Conservation (phyloP, 2,329 filamentous ascomycete genomes). For the Hypoxylon sp. region DNA sequence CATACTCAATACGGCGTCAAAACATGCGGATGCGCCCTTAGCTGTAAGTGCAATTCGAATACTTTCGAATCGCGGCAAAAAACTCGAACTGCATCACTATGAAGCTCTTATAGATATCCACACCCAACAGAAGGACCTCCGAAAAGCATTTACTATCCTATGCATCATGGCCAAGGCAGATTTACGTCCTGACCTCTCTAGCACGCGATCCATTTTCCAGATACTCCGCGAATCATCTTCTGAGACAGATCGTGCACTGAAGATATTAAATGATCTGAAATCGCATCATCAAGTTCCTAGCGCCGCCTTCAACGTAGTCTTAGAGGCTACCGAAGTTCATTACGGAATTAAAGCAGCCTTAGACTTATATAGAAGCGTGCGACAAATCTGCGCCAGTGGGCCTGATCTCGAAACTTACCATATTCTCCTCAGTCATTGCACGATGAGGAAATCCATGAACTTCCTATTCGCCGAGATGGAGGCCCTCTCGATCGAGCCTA, state of each 20-base stretch:
- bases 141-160: constrained; percentile 77
- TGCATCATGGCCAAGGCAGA: constrained; percentile 80
- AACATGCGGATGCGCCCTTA: constrained; percentile 75
- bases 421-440: constrained; percentile 55
- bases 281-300: constrained; percentile 55
- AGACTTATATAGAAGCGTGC: constrained; percentile 58
- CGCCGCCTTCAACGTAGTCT: constrained; percentile 60
- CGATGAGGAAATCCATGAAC: constrained; percentile 50
- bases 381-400: constrained; percentile 55
- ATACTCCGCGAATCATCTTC: constrained; percentile 65
- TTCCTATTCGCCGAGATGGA: constrained; percentile 59
- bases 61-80: constrained; percentile 70
- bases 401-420: constrained; percentile 58
- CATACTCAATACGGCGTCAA: constrained; percentile 80
- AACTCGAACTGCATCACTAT: constrained; percentile 79
- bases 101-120: constrained; percentile 84
- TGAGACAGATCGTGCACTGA: constrained; percentile 68
- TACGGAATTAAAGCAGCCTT: constrained; percentile 52
- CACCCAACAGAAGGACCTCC: constrained; percentile 70
- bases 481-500: constrained; percentile 54
- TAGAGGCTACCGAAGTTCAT: constrained; percentile 55
- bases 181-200: constrained; percentile 68
- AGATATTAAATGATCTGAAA: constrained; percentile 70
- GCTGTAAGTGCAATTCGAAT: constrained; percentile 79
- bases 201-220: constrained; percentile 74